Evolutionary conservation across 768 basidiomycete genomes (phyloP).

Genomic region (Dacryopinax spathularia): DNA sequence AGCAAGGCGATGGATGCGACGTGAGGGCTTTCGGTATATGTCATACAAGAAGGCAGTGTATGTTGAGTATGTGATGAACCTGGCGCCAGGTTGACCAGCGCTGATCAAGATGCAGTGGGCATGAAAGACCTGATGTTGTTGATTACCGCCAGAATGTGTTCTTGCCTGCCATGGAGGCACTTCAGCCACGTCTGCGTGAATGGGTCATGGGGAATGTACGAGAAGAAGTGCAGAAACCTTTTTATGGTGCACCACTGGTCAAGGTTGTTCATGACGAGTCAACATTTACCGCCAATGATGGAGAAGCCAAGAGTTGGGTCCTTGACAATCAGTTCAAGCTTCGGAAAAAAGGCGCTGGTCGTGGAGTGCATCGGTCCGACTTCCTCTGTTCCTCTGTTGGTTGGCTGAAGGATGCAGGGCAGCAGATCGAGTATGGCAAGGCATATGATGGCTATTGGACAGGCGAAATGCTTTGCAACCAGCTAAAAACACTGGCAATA

Average conservation of each 20-base stretch:
- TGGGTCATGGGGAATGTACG: constrained; percentile 15
- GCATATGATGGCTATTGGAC: constrained; percentile 32
- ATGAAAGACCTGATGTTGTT: constrained; percentile 17
- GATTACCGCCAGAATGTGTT: constrained; percentile 15
- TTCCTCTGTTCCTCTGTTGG: constrained; percentile 23
- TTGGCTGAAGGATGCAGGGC: constrained; percentile 21
- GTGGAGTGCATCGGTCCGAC: constrained; percentile 29
- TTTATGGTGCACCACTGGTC: neutral
- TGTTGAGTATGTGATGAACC: no score
- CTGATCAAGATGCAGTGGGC: no score
- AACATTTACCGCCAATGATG: constrained; percentile 31
- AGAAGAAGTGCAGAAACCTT: neutral
- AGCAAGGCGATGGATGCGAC: constrained; percentile 21
- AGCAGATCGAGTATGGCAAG: constrained; percentile 31
- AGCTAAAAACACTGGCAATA: constrained; percentile 10
- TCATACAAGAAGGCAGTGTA: constrained; percentile 13
- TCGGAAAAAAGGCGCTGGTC: constrained; percentile 23
- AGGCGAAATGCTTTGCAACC: constrained; percentile 15
- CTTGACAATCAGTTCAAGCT: no score
- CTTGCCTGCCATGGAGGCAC: constrained; percentile 13
- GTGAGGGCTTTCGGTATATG: constrained; percentile 13
- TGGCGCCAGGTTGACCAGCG: no score
- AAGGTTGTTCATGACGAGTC: constrained; percentile 26
- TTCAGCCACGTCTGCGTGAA: constrained; percentile 6
- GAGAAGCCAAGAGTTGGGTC: no score